Evolutionary conservation across 352 stramenopile genomes (phyloP), one percentile per base, ranked within the genome.

Genomic region (Phytophthora capsici): DNA sequence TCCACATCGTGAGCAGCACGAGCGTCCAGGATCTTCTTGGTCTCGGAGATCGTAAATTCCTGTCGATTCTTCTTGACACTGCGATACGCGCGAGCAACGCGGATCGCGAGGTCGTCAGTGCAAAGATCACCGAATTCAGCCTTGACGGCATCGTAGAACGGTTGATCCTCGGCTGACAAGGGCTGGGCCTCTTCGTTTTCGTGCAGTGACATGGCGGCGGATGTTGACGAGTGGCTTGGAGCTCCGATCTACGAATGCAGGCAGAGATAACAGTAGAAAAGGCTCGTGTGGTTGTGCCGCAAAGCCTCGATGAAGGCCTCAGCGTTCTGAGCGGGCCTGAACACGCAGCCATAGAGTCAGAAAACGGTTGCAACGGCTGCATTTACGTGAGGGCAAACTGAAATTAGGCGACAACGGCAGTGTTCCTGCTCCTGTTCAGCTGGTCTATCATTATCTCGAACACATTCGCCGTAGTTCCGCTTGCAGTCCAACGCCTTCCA

Each of bases 51-150:
- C 32, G 85, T 91, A 28, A 83, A 75, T 43, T 91, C 68, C 66
- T 89, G 62, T 13, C 85, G 82, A 45, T 84, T 86, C 63, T 89
- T 89, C 72, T 90, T 90, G 38, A 89, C 73, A 26, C 66, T 49
- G 6, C 75, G 73, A 70, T 89, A 91, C 10, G 85, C 82, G 8
- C 82, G 80, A 23, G 80, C 71, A 4, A 88, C 66, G 10, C 82
- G 85, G n/a, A 90, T 71, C 32, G 73, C 77, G 14, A 91, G 75
- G 44, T 91, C 82, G 10, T 91, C 79, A 7, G 78, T 86, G 63
- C 71, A 85, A 1, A 22, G 28, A n/a, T 90, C 75, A 19, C 80
- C 82, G 34, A 80, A 84, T 38, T 83, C 72, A 1, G 57, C 50
- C 50, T 87, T 83, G 22, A 91, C 34, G 10, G 74, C 84, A 26